Evolutionary conservation across 176 grass and related monocot species (phyloP).

Genomic region (Aegilops longissima): DNA sequence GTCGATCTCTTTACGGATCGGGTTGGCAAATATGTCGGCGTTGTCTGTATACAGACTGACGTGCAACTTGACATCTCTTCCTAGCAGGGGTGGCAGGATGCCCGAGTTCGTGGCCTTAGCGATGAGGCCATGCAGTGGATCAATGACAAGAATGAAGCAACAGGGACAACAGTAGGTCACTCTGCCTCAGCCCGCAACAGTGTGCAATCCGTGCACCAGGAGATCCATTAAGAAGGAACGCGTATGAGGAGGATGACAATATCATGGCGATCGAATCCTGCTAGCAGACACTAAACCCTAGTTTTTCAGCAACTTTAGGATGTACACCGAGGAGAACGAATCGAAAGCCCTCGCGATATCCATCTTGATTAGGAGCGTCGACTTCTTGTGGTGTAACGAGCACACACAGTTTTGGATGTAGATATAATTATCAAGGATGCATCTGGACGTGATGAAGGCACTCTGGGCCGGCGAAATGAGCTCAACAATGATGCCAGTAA

Average conservation of each 20-base stretch:
- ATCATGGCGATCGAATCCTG: background rate
- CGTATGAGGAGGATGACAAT: background rate
- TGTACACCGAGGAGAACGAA: background rate
- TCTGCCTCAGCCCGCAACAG: background rate
- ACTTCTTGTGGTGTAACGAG: background rate
- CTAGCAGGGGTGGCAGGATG: background rate
- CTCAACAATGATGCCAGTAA: background rate
- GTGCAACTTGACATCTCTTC: background rate
- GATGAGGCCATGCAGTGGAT: background rate
- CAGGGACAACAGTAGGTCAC: background rate
- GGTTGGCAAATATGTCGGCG: background rate
- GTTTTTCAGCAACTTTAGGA: background rate
- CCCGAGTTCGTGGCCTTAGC: background rate
- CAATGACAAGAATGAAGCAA: background rate
- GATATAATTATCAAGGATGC: background rate
- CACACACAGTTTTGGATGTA: background rate
- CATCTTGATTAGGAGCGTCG: background rate
- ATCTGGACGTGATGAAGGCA: background rate
- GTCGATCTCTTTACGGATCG: background rate
- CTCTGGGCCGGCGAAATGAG: background rate
- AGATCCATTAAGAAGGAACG: background rate
- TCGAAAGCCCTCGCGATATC: background rate
- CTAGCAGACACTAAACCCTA: background rate
- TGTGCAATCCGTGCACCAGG: background rate
- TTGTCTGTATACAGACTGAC: background rate